phyloP scores from a whole-genome alignment of 345 rosid genomes.

The Syzygium grande region DNA sequence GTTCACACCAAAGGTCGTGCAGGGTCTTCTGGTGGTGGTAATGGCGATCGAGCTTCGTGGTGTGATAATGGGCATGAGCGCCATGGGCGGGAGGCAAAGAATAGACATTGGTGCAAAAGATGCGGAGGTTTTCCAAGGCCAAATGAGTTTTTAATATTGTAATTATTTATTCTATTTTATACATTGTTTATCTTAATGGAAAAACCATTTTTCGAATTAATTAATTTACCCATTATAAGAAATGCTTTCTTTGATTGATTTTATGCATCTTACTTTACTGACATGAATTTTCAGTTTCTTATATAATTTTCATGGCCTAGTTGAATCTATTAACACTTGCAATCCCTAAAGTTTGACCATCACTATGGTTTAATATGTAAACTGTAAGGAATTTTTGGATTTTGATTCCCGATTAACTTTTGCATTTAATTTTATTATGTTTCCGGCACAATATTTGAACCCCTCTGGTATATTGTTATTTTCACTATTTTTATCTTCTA shows the following conservation, averaged over 20 bases:
- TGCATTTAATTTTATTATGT: neutral
- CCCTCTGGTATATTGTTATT: neutral
- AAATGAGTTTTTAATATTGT: too few species aligned
- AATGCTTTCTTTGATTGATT: too few species aligned
- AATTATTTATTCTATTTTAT: too few species aligned
- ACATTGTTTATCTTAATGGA: too few species aligned
- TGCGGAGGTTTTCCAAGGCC: too few species aligned
- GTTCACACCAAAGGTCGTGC: neutral
- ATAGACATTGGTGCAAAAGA: too few species aligned
- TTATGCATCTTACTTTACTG: too few species aligned
- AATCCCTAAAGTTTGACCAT: neutral
- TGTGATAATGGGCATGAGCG: too few species aligned
- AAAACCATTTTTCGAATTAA: too few species aligned
- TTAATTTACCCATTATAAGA: too few species aligned
- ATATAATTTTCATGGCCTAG: neutral
- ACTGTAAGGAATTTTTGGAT: neutral
- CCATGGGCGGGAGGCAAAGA: too few species aligned
- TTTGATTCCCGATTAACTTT: neutral
- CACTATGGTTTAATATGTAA: neutral
- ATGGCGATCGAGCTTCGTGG: neutral
- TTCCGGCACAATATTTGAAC: neutral
- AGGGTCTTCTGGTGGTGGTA: neutral
- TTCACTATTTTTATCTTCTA: neutral
- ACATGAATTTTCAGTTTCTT: too few species aligned
- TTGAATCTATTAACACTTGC: neutral